These are phyloP conservation scores for Xylariomycetidae sp. DNA, from an alignment of 2,329 filamentous ascomycete species.

Conservation along the genomic window DNA sequence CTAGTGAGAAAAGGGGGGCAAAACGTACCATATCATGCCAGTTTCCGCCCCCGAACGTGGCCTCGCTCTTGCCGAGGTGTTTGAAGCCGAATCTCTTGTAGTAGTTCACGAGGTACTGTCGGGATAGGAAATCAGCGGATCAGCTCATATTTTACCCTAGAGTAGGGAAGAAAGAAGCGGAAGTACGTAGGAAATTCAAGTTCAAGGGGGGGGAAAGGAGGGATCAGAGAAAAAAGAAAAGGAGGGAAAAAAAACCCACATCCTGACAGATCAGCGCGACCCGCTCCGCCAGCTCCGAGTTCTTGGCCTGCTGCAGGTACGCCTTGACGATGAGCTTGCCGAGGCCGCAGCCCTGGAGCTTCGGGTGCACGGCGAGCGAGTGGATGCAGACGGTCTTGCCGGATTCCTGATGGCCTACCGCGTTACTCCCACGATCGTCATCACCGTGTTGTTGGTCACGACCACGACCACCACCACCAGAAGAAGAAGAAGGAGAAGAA, in stretches of 20 bases:
- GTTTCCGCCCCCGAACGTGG: slow-evolving; percentile 69
- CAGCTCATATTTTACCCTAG: too few relatives aligned
- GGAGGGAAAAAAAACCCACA: slow-evolving; percentile 32
- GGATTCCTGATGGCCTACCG: slow-evolving; percentile 64
- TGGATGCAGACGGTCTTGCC: slow-evolving; percentile 77
- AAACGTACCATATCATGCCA: slow-evolving; percentile 76
- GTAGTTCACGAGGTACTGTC: slow-evolving; percentile 62
- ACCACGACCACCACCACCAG: too few relatives aligned
- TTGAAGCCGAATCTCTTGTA: slow-evolving; percentile 74
- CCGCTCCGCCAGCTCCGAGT: slow-evolving; percentile 64
- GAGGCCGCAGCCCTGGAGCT: slow-evolving; percentile 68
- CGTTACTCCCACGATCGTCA: not conserved
- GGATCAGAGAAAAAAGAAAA: too few relatives aligned
- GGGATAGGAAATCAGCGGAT: too few relatives aligned
- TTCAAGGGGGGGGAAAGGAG: slow-evolving; percentile 2
- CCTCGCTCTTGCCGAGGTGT: slow-evolving; percentile 63
- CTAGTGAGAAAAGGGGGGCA: not conserved
- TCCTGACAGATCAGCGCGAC: slow-evolving; percentile 75
- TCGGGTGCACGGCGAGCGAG: slow-evolving; percentile 73
- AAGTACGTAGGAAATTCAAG: slow-evolving; percentile 3
- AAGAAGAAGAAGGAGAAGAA: too few relatives aligned
- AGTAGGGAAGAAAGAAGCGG: too few relatives aligned
- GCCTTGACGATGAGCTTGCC: slow-evolving; percentile 70
- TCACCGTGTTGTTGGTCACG: too few relatives aligned
- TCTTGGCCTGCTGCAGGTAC: slow-evolving; percentile 72